These are phyloP conservation scores for Ophiostoma novo-ulmi DNA, from an alignment of 2,329 filamentous ascomycete genomes.

Conservation along the genomic window DNA sequence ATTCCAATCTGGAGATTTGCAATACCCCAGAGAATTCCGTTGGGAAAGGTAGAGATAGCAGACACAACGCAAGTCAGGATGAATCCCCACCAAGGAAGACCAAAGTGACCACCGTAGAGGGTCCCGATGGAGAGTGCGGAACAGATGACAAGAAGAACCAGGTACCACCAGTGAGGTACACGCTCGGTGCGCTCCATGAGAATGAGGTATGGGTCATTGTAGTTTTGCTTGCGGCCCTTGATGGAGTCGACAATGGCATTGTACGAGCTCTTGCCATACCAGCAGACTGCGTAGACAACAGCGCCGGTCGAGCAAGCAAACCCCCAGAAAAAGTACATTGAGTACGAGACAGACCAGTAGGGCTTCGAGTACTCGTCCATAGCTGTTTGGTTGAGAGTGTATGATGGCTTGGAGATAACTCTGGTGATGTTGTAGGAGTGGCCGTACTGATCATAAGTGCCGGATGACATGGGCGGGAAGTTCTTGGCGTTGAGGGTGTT, in stretches of 20 bases:
- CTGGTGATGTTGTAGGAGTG: conserved; percentile 40
- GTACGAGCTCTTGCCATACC: conserved; percentile 41
- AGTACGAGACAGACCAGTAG: conserved; percentile 39
- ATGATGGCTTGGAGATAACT: conserved; percentile 37
- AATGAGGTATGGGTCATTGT: conserved; percentile 34
- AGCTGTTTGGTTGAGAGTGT: conserved; percentile 35
- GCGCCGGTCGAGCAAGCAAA: conserved; percentile 35
- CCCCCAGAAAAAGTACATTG: conserved; percentile 35
- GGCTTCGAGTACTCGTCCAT: conserved; percentile 39
- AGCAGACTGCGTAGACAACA: conserved; percentile 32
- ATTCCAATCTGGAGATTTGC: conserved; percentile 36
- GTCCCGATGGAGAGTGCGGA: conserved; percentile 37
- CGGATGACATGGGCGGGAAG: conserved; percentile 40
- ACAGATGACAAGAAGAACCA: conserved; percentile 34
- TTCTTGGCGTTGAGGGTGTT: conserved; percentile 39
- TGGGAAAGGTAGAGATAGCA: conserved; percentile 38
- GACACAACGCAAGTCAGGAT: conserved; percentile 37
- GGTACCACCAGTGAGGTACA: conserved; percentile 27
- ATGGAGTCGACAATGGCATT: conserved; percentile 43
- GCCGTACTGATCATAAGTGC: conserved; percentile 30
- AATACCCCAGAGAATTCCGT: conserved; percentile 35
- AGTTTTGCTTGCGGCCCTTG: conserved; percentile 21
- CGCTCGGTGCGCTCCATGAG: conserved; percentile 26
- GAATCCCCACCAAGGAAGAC: conserved; percentile 39
- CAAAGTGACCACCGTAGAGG: conserved; percentile 37